Evolutionary conservation across 805 yeast genomes (phyloP).

Genomic region (Teunomyces pallodes): DNA sequence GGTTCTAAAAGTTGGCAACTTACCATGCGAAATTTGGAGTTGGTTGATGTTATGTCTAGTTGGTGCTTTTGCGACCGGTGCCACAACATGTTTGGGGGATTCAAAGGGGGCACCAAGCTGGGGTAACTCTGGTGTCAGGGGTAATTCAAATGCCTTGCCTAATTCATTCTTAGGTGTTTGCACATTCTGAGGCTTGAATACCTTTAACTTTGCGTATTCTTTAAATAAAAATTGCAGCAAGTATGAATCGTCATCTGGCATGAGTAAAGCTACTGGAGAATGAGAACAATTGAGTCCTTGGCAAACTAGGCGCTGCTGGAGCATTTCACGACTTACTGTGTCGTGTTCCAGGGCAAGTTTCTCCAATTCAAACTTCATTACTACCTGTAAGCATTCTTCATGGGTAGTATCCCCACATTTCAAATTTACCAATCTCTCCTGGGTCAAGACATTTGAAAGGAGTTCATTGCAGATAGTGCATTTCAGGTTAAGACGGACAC

Average conservation of each 20-base stretch:
- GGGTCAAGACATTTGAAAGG: slow-evolving; percentile 41
- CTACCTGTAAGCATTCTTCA: slow-evolving; percentile 54
- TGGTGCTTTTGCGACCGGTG: not conserved
- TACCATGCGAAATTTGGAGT: not conserved
- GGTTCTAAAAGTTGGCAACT: not conserved
- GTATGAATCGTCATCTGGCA: not conserved
- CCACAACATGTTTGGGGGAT: not conserved
- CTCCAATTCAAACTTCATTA: slow-evolving; percentile 7
- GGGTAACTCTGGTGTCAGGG: not conserved
- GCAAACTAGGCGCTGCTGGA: not conserved
- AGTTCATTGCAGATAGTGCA: slow-evolving; percentile 57
- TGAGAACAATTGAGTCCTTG: not conserved
- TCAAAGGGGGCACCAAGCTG: not conserved
- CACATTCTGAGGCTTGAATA: not conserved
- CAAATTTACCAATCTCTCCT: slow-evolving; percentile 47
- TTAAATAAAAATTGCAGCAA: slow-evolving; percentile 1
- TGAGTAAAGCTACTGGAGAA: not conserved
- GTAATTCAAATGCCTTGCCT: not conserved
- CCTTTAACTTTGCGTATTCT: not conserved
- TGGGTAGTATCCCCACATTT: slow-evolving; percentile 57
- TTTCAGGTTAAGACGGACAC: slow-evolving; percentile 1
- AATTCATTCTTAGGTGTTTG: not conserved
- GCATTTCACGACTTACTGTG: not conserved
- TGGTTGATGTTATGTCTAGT: not conserved
- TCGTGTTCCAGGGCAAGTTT: slow-evolving; percentile 1